These are phyloP conservation scores for Jacaranda copaia DNA, from an alignment of 257 asterid species.

Conservation along the genomic window DNA sequence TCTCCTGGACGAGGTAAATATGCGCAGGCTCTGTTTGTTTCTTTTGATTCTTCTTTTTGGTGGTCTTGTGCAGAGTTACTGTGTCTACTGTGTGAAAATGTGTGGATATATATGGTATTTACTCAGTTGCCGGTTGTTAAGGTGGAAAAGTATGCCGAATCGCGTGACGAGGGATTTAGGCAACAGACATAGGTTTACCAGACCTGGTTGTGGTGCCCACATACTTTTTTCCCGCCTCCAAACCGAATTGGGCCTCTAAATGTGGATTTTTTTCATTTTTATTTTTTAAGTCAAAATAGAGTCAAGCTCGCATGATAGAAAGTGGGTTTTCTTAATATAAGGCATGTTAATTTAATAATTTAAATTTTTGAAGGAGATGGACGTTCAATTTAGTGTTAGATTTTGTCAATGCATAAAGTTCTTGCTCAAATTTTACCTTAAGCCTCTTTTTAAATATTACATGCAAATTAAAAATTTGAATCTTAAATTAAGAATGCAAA, in stretches of 20 bases:
- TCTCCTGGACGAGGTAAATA: slow-evolving; percentile 25
- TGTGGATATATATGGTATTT: neutral
- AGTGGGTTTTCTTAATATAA: no score
- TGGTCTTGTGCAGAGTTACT: neutral
- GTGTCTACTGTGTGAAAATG: slow-evolving; percentile 25
- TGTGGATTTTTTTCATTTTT: no score
- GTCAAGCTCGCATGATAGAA: no score
- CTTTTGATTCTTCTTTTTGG: neutral
- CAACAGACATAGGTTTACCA: slow-evolving; percentile 28
- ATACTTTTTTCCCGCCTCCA: neutral
- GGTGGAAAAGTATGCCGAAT: neutral
- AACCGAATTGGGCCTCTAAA: neutral
- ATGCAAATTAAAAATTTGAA: no score
- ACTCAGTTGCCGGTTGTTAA: neutral
- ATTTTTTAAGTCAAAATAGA: no score
- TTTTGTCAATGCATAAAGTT: no score
- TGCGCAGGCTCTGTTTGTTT: neutral
- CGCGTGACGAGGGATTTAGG: slow-evolving; percentile 23
- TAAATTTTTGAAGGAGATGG: no score
- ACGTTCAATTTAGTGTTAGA: no score
- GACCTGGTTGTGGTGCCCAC: slow-evolving; percentile 22
- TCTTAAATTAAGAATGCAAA: no score
- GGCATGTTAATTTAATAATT: no score
- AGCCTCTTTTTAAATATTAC: no score
- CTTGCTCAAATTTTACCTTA: no score